Evolutionary conservation across 495 filamentous ascomycete species (phyloP).

Genomic region (Oleoguttula mirabilis): DNA sequence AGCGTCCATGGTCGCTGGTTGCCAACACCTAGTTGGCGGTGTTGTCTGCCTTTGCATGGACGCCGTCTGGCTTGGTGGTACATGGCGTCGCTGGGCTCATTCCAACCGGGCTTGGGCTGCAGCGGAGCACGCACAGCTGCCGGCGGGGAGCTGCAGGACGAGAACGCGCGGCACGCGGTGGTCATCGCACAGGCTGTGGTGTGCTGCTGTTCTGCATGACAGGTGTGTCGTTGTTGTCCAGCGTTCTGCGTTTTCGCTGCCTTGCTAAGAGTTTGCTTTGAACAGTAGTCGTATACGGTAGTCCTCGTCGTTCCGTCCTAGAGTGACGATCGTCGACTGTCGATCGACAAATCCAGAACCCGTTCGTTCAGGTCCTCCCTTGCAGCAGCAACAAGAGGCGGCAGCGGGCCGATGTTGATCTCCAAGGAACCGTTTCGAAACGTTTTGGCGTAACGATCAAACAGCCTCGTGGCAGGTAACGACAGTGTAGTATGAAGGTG

Average conservation of each 20-base stretch:
- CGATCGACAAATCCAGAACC: background rate
- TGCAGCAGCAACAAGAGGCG: too few species aligned
- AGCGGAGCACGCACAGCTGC: background rate
- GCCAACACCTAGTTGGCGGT: too few species aligned
- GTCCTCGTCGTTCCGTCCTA: background rate
- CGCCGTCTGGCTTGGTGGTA: conserved; percentile 2
- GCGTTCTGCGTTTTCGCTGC: background rate
- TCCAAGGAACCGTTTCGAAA: too few species aligned
- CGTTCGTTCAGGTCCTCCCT: too few species aligned
- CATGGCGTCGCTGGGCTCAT: background rate
- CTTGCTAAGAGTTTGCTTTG: background rate
- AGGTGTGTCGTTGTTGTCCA: background rate
- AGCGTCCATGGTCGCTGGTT: too few species aligned
- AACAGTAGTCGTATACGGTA: background rate
- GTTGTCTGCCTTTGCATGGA: too few species aligned
- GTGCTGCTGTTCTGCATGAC: conserved; percentile 4
- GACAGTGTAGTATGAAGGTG: background rate
- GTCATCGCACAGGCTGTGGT: conserved; percentile 1
- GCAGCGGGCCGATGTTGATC: too few species aligned
- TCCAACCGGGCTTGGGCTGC: conserved; percentile 4
- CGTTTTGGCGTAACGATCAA: too few species aligned
- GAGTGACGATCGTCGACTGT: background rate
- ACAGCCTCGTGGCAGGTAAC: too few species aligned
- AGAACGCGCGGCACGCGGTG: too few species aligned
- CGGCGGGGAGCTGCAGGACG: conserved; percentile 5